A percentile compares a stretch with the other conserved stretches of the same genome.
Conservation (phyloP, 331 rosid species). For the Acacia pycnantha region DNA sequence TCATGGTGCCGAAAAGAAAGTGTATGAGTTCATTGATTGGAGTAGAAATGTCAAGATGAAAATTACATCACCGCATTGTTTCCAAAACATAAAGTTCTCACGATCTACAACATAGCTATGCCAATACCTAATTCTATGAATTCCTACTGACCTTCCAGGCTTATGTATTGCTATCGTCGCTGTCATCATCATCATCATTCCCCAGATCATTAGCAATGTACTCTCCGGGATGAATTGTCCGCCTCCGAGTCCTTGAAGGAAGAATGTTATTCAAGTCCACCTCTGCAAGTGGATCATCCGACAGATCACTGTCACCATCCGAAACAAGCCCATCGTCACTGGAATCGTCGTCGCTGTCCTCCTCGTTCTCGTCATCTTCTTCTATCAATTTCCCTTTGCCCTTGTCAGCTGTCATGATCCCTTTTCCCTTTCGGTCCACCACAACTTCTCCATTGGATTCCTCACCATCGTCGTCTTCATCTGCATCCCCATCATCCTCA, state of each 20-base stretch:
- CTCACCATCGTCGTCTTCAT: constrained; percentile 40
- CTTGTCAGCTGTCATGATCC: constrained; percentile 60
- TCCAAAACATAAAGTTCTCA: constrained; percentile 4
- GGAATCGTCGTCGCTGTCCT: constrained; percentile 27
- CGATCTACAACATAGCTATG: constrained; percentile 1
- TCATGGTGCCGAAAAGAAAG: neutral
- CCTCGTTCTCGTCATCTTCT: constrained; percentile 47
- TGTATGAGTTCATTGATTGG: neutral
- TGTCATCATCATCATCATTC: constrained; percentile 41
- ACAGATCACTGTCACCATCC: constrained; percentile 65
- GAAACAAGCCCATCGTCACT: constrained; percentile 51
- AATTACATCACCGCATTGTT: constrained; percentile 3
- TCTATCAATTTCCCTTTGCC: constrained; percentile 84
- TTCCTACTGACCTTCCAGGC: constrained; percentile 56
- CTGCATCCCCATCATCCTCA: constrained; percentile 24
- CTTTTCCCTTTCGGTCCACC: constrained; percentile 78
- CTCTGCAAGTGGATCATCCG: constrained; percentile 89
- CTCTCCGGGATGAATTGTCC: constrained; percentile 55
- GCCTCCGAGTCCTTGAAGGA: constrained; percentile 88
- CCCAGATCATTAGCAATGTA: constrained; percentile 49
- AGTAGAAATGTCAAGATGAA: constrained; percentile 3
- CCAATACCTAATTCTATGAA: neutral
- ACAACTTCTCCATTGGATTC: constrained; percentile 40
- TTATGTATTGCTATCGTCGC: constrained; percentile 65
- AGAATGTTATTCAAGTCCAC: constrained; percentile 92